Evolutionary conservation across 1,284 basidiomycete species (phyloP).

Genomic region (Naganishia cerealis): DNA sequence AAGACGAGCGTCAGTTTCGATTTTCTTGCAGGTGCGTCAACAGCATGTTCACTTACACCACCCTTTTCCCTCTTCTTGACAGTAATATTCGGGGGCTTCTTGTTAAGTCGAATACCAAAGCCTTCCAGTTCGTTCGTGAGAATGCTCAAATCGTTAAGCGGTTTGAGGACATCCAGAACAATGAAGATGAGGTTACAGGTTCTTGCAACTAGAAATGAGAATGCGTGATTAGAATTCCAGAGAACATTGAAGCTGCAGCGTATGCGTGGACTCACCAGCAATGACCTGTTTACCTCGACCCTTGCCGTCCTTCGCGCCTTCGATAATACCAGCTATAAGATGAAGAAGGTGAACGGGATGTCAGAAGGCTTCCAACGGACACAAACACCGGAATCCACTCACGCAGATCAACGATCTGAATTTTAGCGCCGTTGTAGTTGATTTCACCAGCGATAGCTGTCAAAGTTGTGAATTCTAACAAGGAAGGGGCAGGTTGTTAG

Average conservation of each 20-base stretch:
- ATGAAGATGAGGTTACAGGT: slow-evolving; percentile 99
- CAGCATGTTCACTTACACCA: slow-evolving; percentile 56
- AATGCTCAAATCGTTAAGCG: slow-evolving; percentile 87
- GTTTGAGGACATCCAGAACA: slow-evolving; percentile 95
- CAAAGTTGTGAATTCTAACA: slow-evolving; percentile 75
- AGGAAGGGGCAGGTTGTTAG: not conserved
- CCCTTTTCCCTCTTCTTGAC: slow-evolving; percentile 94
- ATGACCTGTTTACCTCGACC: slow-evolving; percentile 94
- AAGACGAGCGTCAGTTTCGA: not conserved
- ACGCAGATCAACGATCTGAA: slow-evolving; percentile 59
- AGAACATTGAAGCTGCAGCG: not conserved
- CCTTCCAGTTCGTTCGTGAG: slow-evolving; percentile 92
- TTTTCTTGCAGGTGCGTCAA: slow-evolving; percentile 24
- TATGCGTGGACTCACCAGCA: slow-evolving; percentile 64
- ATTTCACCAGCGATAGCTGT: slow-evolving; percentile 84
- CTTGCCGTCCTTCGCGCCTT: slow-evolving; percentile 96
- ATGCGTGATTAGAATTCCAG: not conserved
- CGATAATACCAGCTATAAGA: slow-evolving; percentile 85
- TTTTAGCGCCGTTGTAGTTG: slow-evolving; percentile 64
- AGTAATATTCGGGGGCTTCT: slow-evolving; percentile 83
- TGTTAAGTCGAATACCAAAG: slow-evolving; percentile 94
- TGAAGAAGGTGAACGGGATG: not conserved
- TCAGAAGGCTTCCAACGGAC: not conserved
- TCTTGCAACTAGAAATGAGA: slow-evolving; percentile 68
- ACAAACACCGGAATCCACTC: slow-evolving; percentile 5